Conservation (phyloP, 1,139 yeast genomes). For the Pichia sp. region DNA sequence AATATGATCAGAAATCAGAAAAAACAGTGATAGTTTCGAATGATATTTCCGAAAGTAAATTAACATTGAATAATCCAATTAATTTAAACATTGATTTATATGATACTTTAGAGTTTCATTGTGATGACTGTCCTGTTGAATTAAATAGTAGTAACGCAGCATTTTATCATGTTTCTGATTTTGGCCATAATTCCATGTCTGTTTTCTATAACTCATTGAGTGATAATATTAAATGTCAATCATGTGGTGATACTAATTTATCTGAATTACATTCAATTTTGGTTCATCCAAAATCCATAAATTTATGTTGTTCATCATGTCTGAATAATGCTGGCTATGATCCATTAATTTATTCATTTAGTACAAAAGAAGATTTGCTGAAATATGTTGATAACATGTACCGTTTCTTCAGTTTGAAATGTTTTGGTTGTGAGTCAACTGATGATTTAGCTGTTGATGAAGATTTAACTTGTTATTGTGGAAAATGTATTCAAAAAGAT, state of each 20-base stretch:
- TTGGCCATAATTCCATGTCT: conserved; percentile 6
- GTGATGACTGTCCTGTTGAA: conserved; percentile 14
- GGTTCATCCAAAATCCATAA: conserved; percentile 1
- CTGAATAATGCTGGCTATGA: conserved; percentile 6
- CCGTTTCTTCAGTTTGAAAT: conserved; percentile 7
- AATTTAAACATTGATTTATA: neutral
- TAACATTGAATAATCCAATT: neutral
- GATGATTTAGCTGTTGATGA: conserved; percentile 1
- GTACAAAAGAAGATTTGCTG: conserved; percentile 1
- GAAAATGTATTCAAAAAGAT: conserved; percentile 5
- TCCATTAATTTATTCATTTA: conserved; percentile 8
- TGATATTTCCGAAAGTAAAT: neutral
- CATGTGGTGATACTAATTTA: conserved; percentile 8
- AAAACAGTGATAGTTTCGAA: neutral
- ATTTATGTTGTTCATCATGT: conserved; percentile 10
- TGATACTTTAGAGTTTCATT: conserved; percentile 8
- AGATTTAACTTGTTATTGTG: conserved; percentile 7
- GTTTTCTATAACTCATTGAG: conserved; percentile 1
- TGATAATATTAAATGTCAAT: conserved; percentile 12
- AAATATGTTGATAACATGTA: conserved; percentile 13
- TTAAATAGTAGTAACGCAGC: conserved; percentile 3
- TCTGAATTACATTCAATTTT: conserved; percentile 3
- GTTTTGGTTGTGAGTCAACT: conserved; percentile 7
- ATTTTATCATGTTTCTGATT: conserved; percentile 2
- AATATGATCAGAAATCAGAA: neutral